Conservation (phyloP, 805 yeast genomes). For the Hanseniaspora occidentalis region DNA sequence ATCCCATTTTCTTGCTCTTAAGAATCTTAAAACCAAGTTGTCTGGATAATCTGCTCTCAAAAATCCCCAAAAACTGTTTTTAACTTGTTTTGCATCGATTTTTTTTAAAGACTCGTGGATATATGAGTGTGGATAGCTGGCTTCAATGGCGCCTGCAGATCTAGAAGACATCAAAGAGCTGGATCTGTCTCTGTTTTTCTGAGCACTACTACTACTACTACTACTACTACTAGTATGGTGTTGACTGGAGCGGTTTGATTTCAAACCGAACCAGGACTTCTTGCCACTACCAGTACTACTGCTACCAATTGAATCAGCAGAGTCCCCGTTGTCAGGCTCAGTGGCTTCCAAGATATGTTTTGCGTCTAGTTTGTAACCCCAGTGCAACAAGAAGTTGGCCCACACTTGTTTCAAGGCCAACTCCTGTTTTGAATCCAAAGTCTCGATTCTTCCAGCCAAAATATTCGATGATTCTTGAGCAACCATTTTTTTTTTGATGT, state of each 20-base stretch:
- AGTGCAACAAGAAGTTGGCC: constrained; percentile 48
- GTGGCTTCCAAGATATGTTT: constrained; percentile 11
- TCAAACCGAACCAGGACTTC: constrained; percentile 4
- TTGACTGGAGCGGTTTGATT: background rate
- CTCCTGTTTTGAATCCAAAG: constrained; percentile 46
- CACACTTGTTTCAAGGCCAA: constrained; percentile 54
- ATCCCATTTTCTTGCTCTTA: constrained; percentile 83
- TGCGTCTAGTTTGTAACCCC: constrained; percentile 36
- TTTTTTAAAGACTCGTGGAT: constrained; percentile 39
- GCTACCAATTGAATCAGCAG: background rate
- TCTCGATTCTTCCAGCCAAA: constrained; percentile 35
- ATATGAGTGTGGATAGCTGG: constrained; percentile 23
- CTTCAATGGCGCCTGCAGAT: constrained; percentile 22
- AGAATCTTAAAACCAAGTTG: constrained; percentile 57
- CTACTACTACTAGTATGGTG: constrained; percentile 5
- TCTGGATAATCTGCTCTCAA: constrained; percentile 74
- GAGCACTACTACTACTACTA: constrained; percentile 9
- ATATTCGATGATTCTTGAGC: too few relatives aligned
- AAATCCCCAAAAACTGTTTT: constrained; percentile 43
- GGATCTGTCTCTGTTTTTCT: constrained; percentile 6
- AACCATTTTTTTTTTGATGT: background rate
- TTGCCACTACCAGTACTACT: constrained; percentile 5
- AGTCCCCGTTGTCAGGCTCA: background rate
- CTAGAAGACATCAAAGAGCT: too few relatives aligned
- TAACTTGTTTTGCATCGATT: constrained; percentile 38